Evolutionary conservation across 257 asterid species (phyloP).

Genomic region (Solanum chmielewskii): DNA sequence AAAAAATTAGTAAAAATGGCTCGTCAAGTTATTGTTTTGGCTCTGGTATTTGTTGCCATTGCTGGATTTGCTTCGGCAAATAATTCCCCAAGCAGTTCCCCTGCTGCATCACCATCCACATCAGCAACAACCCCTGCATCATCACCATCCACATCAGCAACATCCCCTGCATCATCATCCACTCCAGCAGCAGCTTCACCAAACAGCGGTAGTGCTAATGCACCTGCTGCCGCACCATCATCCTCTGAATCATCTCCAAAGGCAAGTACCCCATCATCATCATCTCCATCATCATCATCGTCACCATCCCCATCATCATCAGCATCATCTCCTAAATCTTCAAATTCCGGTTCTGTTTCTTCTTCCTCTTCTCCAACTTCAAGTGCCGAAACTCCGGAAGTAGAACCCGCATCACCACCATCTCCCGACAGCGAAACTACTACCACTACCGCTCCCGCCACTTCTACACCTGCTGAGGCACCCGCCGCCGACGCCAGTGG

Average conservation of each 20-base stretch:
- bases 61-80: constrained; percentile 47
- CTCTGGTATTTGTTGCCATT: constrained; percentile 31
- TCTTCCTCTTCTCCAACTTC: background rate
- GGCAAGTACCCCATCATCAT: constrained; percentile 1
- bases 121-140: background rate
- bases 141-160: constrained; percentile 20
- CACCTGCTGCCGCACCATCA: background rate
- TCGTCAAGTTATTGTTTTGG: constrained; percentile 35
- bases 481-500: background rate
- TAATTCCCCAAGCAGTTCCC: constrained; percentile 29
- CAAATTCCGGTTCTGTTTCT: background rate
- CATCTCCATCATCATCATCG: background rate
- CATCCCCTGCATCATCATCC: constrained; percentile 9
- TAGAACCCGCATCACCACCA: constrained; percentile 32
- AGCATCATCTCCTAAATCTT: constrained; percentile 3
- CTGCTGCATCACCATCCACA: constrained; percentile 10
- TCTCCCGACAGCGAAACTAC: constrained; percentile 15
- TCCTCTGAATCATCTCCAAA: background rate
- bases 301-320: constrained; percentile 1
- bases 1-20: constrained; percentile 29
- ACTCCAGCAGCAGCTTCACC: background rate
- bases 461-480: constrained; percentile 20
- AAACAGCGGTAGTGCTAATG: constrained; percentile 15
- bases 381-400: constrained; percentile 15
- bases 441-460: background rate